phyloP scores from a whole-genome alignment of 768 basidiomycete genomes.

The Tubosaeta sp. region DNA sequence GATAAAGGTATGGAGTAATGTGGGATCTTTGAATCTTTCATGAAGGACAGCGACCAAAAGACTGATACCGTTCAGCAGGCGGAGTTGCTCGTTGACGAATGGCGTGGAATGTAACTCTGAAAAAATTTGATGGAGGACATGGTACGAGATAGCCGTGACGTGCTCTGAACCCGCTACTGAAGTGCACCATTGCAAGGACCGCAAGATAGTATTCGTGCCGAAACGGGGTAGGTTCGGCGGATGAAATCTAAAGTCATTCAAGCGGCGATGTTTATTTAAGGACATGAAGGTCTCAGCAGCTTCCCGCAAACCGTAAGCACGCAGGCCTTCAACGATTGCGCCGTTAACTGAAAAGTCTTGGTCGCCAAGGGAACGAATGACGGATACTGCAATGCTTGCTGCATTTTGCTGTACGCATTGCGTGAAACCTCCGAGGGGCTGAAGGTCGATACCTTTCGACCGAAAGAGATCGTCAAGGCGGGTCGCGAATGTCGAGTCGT shows the following conservation, averaged over 20 bases:
- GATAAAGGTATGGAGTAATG: slow-evolving; percentile 64
- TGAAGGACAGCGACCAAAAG: slow-evolving; percentile 67
- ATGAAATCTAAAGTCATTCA: slow-evolving; percentile 49
- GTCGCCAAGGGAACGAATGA: slow-evolving; percentile 63
- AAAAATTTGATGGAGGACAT: slow-evolving; percentile 72
- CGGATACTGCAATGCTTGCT: slow-evolving; percentile 54
- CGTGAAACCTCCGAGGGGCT: slow-evolving; percentile 31
- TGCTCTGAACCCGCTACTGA: slow-evolving; percentile 38
- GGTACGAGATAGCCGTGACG: slow-evolving; percentile 63
- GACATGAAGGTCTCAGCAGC: slow-evolving; percentile 43
- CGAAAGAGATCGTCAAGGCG: slow-evolving; percentile 36
- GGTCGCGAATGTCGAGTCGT: slow-evolving; percentile 17
- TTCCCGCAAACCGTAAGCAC: slow-evolving; percentile 29
- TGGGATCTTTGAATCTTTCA: slow-evolving; percentile 50
- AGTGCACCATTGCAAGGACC: slow-evolving; percentile 58
- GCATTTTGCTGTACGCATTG: slow-evolving; percentile 39
- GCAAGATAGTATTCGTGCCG: slow-evolving; percentile 44
- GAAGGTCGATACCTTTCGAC: slow-evolving; percentile 29
- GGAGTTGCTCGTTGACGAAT: slow-evolving; percentile 79
- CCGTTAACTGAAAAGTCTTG: slow-evolving; percentile 57
- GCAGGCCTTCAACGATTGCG: slow-evolving; percentile 46
- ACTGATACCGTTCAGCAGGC: slow-evolving; percentile 67
- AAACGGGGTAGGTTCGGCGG: slow-evolving; percentile 64
- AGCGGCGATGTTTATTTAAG: slow-evolving; percentile 49
- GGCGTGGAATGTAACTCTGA: slow-evolving; percentile 59